Evolutionary conservation across 768 basidiomycete species (phyloP), one percentile per base, ranked within the genome.

Genomic region (Mycena amicta): DNA sequence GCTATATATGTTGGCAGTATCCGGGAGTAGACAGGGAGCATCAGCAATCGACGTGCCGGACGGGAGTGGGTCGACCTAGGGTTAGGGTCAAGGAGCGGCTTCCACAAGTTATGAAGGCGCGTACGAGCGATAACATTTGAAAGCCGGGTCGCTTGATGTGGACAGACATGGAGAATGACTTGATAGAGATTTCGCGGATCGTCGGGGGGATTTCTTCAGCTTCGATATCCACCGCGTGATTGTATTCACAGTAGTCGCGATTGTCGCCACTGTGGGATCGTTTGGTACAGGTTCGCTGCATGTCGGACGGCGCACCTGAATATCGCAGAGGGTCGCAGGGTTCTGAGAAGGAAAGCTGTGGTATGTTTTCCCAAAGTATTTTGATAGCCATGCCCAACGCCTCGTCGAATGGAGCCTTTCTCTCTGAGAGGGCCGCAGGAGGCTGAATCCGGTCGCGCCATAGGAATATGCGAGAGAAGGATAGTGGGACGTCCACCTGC

Each of bases 191-290:
- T 73, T 96, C 94, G 47, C 87, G 86, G 43, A 88, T 76, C 2
- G 67, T 57, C 30, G 62, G 52, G 31, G 67, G 59, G 59, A 55
- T 64, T 59, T 55, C 63, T 33, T 55, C 67, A 33, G 64, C 52
- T 45, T 55, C 60, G 39, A 60, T 64, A 3, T 71, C 67, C 8
- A 75, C 62, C 30, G 74, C 73, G 70, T 92, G 90, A 23, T 72
- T 74, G 66, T 88, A 81, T 63, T 93, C 91, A 67, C 95, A 98
- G 66, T 92, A 92, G 72, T 97, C 95, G 50, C 92, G 90, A 71
- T 96, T 92, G 72, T 98, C 93, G 5, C 88, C 95, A 67, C 91
- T 45, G 43, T 8, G 43, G 8, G 22, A 23, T 92, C 22, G 50
- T 22, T 23, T 39, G n/a, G 1, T 41, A 28, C 46, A 25, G 51